Percentiles rank a stretch among this genome's conserved stretches.
phyloP scores from a whole-genome alignment of 176 grass and related monocot species.

The Thalia dealbata region DNA sequence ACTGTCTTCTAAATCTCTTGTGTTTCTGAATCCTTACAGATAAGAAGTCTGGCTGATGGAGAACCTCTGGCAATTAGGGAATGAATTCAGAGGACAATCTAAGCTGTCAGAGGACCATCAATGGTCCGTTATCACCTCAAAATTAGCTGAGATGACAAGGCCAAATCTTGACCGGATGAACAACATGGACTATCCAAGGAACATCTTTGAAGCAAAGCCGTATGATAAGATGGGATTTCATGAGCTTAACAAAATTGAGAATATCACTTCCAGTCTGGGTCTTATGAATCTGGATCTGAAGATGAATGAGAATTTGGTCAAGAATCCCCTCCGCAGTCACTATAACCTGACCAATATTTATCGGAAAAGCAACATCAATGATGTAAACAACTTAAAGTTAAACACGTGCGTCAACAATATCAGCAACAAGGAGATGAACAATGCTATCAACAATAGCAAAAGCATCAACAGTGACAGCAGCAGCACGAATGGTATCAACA shows the following conservation, averaged over 20 bases:
- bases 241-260: conserved; percentile 60
- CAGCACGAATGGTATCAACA: conserved; percentile 34
- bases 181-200: conserved; percentile 57
- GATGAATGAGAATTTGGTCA: conserved; percentile 59
- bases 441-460: conserved; percentile 23
- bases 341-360: conserved; percentile 34
- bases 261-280: conserved; percentile 58
- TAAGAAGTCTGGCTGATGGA: conserved; percentile 43
- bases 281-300: conserved; percentile 78
- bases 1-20: neutral
- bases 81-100: conserved; percentile 80
- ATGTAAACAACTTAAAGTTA: conserved; percentile 65
- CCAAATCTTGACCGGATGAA: conserved; percentile 62
- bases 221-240: conserved; percentile 66
- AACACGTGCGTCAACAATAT: conserved; percentile 41
- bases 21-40: conserved; percentile 14
- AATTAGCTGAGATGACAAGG: conserved; percentile 80
- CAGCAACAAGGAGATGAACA: conserved; percentile 49
- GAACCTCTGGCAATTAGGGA: conserved; percentile 81
- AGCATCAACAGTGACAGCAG: conserved; percentile 23
- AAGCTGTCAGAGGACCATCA: conserved; percentile 83
- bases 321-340: conserved; percentile 35
- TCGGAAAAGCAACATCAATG: conserved; percentile 46
- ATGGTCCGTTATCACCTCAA: conserved; percentile 93
- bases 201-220: conserved; percentile 41